These are phyloP conservation scores for Parathielavia hyrcaniae DNA, from an alignment of 495 filamentous ascomycete genomes.

Conservation along the genomic window DNA sequence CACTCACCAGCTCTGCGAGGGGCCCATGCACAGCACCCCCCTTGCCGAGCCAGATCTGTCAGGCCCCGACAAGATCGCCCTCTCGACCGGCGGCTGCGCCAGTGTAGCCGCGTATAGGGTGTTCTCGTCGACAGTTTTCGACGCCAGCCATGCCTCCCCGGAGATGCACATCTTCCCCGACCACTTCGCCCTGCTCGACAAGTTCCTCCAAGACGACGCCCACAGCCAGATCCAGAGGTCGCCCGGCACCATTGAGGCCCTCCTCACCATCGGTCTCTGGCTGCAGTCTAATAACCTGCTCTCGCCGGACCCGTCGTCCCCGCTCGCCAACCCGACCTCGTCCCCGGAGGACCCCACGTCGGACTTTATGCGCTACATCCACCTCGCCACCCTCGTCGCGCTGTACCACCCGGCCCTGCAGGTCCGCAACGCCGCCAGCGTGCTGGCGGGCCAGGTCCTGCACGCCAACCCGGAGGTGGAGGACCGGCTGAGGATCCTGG, in stretches of 20 bases:
- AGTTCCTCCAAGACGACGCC: constrained; percentile 51
- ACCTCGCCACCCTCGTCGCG: constrained; percentile 58
- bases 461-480: constrained; percentile 68
- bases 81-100: constrained; percentile 65
- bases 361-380: constrained; percentile 51
- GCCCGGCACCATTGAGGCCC: constrained; percentile 41
- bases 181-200: constrained; percentile 51
- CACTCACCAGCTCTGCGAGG: constrained; percentile 29
- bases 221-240: constrained; percentile 33
- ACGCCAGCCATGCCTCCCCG: constrained; percentile 40
- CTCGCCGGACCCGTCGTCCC: constrained; percentile 20
- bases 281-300: constrained; percentile 37
- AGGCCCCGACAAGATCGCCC: constrained; percentile 57
- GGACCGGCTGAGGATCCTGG: constrained; percentile 67
- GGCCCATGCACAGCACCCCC: constrained; percentile 30
- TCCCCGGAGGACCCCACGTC: constrained; percentile 25
- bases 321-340: constrained; percentile 14
- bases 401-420: constrained; percentile 60
- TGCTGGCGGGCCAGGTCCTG: constrained; percentile 64
- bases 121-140: constrained; percentile 49
- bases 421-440: constrained; percentile 66
- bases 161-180: constrained; percentile 58
- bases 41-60: constrained; percentile 39
- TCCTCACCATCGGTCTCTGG: constrained; percentile 48
- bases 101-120: constrained; percentile 56